Conservation (phyloP, 1,284 basidiomycete species). For the Caloboletus firmus region DNA sequence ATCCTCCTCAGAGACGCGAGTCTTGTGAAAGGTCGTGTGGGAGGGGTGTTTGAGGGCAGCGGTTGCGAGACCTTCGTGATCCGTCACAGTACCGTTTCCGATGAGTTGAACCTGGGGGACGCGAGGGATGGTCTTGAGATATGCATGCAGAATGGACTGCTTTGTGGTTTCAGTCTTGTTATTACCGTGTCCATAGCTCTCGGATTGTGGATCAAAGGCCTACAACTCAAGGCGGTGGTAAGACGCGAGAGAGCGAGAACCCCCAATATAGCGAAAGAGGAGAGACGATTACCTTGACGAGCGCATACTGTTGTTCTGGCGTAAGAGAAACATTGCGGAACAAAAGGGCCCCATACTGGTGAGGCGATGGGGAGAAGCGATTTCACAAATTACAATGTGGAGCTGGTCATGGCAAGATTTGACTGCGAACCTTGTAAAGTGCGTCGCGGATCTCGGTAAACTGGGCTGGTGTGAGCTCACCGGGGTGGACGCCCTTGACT, state of each 20-base stretch:
- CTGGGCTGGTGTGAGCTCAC: conserved; percentile 48
- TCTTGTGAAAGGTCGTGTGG: conserved; percentile 89
- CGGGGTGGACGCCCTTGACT: conserved; percentile 62
- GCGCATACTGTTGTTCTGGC: conserved; percentile 79
- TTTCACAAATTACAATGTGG: neutral
- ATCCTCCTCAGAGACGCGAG: conserved; percentile 73
- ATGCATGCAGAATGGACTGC: conserved; percentile 79
- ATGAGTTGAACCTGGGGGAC: conserved; percentile 86
- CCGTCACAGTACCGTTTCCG: conserved; percentile 70
- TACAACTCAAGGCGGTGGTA: conserved; percentile 29
- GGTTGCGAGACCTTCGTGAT: conserved; percentile 75
- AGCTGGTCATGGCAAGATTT: conserved; percentile 26
- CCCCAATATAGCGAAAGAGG: neutral
- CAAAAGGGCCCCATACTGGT: conserved; percentile 69
- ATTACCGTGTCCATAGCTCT: conserved; percentile 81
- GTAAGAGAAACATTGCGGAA: conserved; percentile 70
- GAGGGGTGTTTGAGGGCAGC: conserved; percentile 78
- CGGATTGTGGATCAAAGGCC: conserved; percentile 73
- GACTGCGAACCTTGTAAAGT: conserved; percentile 60
- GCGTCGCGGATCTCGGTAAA: conserved; percentile 60
- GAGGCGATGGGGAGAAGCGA: conserved; percentile 1
- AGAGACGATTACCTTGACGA: conserved; percentile 64
- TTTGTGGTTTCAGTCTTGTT: conserved; percentile 68
- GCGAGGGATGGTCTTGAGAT: conserved; percentile 83
- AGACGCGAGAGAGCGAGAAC: neutral